Evolutionary conservation across 768 basidiomycete species (phyloP).

Genomic region (Cystobasidium tubakii): DNA sequence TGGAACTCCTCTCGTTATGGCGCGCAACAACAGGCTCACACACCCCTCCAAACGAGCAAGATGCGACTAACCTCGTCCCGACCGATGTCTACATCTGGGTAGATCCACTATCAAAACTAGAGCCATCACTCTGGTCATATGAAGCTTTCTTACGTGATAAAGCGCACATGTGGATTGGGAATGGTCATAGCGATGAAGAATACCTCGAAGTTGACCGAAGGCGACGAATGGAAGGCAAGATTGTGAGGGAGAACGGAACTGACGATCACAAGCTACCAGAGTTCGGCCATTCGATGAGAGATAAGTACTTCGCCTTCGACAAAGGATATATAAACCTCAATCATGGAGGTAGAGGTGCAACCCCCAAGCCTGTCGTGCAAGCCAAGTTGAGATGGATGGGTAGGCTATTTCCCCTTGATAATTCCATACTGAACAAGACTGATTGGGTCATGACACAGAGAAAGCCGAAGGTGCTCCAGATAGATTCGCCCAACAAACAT

Average conservation of each 20-base stretch:
- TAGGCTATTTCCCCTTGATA: not conserved
- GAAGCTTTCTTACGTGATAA: conserved; percentile 70
- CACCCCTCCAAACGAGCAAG: conserved; percentile 49
- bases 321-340: conserved; percentile 40
- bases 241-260: not conserved
- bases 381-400: conserved; percentile 11
- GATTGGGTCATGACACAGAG: conserved; percentile 15
- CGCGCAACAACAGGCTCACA: conserved; percentile 49
- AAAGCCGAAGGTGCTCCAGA: conserved; percentile 33
- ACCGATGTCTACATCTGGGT: conserved; percentile 72
- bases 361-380: conserved; percentile 36
- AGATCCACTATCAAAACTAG: conserved; percentile 52
- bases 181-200: conserved; percentile 49
- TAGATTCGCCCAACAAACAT: conserved; percentile 35
- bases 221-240: conserved; percentile 51
- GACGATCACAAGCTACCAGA: not conserved
- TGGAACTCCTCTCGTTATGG: conserved; percentile 58
- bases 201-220: conserved; percentile 58
- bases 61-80: conserved; percentile 48
- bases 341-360: conserved; percentile 41
- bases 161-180: conserved; percentile 70
- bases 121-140: conserved; percentile 68
- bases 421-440: not conserved
- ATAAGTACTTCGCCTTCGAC: conserved; percentile 39
- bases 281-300: conserved; percentile 39